Evolutionary conservation across 371 early-diverging fungal species (phyloP), one percentile per base, ranked within the genome.

Genomic region (Rozella allomycis): DNA sequence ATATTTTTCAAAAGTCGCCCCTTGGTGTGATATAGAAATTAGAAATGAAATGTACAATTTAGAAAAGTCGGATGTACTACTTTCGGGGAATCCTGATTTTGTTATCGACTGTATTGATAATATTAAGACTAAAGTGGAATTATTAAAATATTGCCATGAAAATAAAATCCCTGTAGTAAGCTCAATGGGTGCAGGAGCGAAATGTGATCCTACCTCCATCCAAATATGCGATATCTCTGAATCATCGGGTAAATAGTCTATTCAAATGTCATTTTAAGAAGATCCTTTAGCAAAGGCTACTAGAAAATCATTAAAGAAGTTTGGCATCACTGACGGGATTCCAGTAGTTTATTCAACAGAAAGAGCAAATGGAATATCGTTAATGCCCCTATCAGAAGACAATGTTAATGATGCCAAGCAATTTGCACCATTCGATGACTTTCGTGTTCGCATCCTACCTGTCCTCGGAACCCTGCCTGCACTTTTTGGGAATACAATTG

Each of bases 151-250:
- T 48, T 91, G 93, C 46, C 52, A 64, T 21, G 60, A 73, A 21
- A 49, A 68, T 40, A 48, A 62, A 1, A 39, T 88, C 8, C 57
- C 52, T 12, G 71, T 52, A 50, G 16, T 28, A 10, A 69, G 79
- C 21, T 77, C 85, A 4, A 90, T 85, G 85, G 90, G 87, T 1
- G 80, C 90, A 2, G 90, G 86, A 13, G 82, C 80, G 34, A 90
- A 90, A 46, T 36, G 36, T 36, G 88, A 91, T 43, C 81, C 90
- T 4, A 75, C 85, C 16, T 67, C 79, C 2, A 72, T 91, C 26
- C 88, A 86, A 52, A 74, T 91, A 34, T 77, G 83, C 19, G 93
- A 91, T 46, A 84, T 91, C 31, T 69, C 77, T 37, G 77, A 81
- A 25, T 85, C n/a, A n/a, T n/a, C n/a, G n/a, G n/a, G n/a, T n/a